These are phyloP conservation scores for Hyphopichia khmerensis DNA, from an alignment of 1,139 yeast species.

Conservation along the genomic window DNA sequence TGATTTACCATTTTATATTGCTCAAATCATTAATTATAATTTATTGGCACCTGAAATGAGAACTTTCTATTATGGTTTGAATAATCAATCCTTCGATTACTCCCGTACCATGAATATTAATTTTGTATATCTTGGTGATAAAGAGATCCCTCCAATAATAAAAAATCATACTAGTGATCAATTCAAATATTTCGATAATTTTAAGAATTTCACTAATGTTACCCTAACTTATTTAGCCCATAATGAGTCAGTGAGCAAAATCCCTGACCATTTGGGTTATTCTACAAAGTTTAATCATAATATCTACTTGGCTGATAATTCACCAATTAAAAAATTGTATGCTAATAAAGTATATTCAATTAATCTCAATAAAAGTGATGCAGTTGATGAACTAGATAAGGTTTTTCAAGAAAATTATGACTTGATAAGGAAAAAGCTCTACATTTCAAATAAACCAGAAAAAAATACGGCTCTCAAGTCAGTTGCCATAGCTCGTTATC, in stretches of 20 bases:
- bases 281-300: background rate
- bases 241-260: background rate
- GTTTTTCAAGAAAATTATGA: background rate
- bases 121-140: background rate
- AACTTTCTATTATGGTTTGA: slow-evolving; percentile 4
- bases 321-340: background rate
- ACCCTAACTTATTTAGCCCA: background rate
- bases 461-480: background rate
- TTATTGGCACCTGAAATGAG: slow-evolving; percentile 21
- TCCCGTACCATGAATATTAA: background rate
- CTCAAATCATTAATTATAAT: slow-evolving; percentile 36
- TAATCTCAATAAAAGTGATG: background rate
- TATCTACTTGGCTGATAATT: background rate
- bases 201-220: background rate
- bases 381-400: background rate
- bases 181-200: background rate
- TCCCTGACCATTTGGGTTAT: background rate
- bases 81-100: slow-evolving; percentile 1
- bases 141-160: background rate
- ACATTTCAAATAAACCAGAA: background rate
- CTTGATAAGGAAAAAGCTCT: background rate
- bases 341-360: background rate
- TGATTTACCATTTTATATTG: slow-evolving; percentile 40
- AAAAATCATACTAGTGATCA: background rate
- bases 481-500: background rate